A percentile compares a stretch with the other conserved stretches of the same genome.
phyloP scores from a whole-genome alignment of 768 basidiomycete species.

The Gelatoporia subvermispora region DNA sequence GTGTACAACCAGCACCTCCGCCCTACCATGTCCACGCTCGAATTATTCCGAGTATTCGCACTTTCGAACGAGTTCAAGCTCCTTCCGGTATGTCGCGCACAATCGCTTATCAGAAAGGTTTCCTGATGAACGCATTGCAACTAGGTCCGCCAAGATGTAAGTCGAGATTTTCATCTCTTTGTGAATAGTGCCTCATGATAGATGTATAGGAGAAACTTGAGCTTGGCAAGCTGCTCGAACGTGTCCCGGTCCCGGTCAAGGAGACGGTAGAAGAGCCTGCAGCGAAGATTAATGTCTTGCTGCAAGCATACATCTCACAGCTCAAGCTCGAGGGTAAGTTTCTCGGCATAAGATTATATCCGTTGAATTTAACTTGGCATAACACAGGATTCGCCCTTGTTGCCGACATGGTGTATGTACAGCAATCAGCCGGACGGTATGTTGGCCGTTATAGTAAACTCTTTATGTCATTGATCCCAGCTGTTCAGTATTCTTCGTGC shows the following conservation, averaged over 20 bases:
- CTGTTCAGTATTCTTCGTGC: slow-evolving; percentile 77
- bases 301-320: slow-evolving; percentile 92
- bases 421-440: slow-evolving; percentile 91
- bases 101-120: background rate
- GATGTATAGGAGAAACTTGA: slow-evolving; percentile 72
- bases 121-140: background rate
- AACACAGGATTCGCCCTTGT: slow-evolving; percentile 71
- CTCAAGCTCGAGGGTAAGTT: slow-evolving; percentile 79
- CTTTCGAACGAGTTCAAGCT: slow-evolving; percentile 94
- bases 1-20: slow-evolving; percentile 93
- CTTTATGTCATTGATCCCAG: slow-evolving; percentile 2
- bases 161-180: background rate
- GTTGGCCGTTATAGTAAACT: slow-evolving; percentile 10
- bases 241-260: slow-evolving; percentile 96
- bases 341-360: no score
- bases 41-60: slow-evolving; percentile 93
- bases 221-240: slow-evolving; percentile 81
- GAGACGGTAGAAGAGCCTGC: slow-evolving; percentile 95
- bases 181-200: background rate
- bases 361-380: background rate
- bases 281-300: slow-evolving; percentile 93
- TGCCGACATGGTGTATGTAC: slow-evolving; percentile 93
- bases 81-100: slow-evolving; percentile 47
- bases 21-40: slow-evolving; percentile 80
- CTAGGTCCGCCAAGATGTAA: slow-evolving; percentile 55